Evolutionary conservation across 2,329 filamentous ascomycete genomes (phyloP).

Genomic region (Nothomitra cinnamomea): DNA sequence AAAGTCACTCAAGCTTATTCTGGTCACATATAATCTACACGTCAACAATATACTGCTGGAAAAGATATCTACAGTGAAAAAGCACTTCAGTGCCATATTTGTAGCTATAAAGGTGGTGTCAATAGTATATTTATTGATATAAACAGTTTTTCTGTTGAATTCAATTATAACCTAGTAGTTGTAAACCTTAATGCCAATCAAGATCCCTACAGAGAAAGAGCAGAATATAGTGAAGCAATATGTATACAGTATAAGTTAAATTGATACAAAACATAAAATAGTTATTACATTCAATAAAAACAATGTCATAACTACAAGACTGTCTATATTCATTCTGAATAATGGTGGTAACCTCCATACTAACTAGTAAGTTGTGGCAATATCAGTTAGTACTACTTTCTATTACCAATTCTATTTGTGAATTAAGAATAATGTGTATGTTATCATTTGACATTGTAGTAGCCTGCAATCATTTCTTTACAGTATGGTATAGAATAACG

Average conservation of each 20-base stretch:
- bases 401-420: not conserved
- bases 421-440: not conserved
- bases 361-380: not conserved
- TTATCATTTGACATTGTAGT: not conserved
- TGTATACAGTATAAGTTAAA: not conserved
- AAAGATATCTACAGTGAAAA: not conserved
- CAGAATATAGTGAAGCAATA: not conserved
- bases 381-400: not conserved
- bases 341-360: not conserved
- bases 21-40: not conserved
- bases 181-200: not conserved
- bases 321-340: not conserved
- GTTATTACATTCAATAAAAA: not conserved
- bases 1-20: not conserved
- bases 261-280: not conserved
- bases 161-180: not conserved
- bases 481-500: slow-evolving; percentile 1
- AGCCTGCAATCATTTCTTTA: not conserved
- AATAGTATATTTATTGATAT: not conserved
- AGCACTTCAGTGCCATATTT: not conserved
- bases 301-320: not conserved
- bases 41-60: not conserved
- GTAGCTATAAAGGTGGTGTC: not conserved
- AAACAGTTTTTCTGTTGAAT: not conserved
- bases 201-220: not conserved